Evolutionary conservation across 108 stramenopile species (phyloP), one percentile per base, ranked within the genome.

Genomic region (Cylindrotheca closterium): DNA sequence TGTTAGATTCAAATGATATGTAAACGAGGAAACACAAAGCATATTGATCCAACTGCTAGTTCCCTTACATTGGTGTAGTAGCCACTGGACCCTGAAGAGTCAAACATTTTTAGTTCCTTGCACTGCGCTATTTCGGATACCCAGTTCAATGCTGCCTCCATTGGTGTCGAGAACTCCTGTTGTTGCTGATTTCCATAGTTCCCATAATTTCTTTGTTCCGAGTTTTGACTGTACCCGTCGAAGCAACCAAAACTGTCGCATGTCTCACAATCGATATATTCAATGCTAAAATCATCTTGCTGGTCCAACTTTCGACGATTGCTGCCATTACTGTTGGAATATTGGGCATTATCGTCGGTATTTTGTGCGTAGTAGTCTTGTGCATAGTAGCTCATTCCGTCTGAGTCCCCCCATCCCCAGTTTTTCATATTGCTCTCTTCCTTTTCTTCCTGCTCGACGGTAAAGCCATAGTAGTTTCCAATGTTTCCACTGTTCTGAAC

Each of bases 191-290:
- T 15, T 10, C 15, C 37, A 42, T 42, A 42, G 37, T 15, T 42
- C 37, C 15, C 15, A 42, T 42, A 42, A 15, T 42, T 10, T 42
- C 37, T 15, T 15, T 7, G n/a, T n/a, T n/a, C 37, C 15, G 37
- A 55, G 8, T 71, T 47, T 28, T 77, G 51, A 26, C 33, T 24
- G 0, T 46, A 60, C 31, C 71, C 58, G 25, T 68, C 65, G 27
- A 67, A 33, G 74, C 85, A 86, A 34, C 75, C 74, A 48, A 81
- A 78, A 61, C 66, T 65, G 18, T 57, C 48, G 47, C 82, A 87
- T 54, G 66, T 71, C 19, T 77, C 68, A 65, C 85, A 86, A 63
- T 86, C 79, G 49, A 86, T 65, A 8, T 51, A 64, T 26, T 65
- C 67, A 18, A 46, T 57, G n/a, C 63, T 60, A 22, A 55, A 58